Evolutionary conservation across 331 rosid genomes (phyloP).

Genomic region (Acacia pycnantha): DNA sequence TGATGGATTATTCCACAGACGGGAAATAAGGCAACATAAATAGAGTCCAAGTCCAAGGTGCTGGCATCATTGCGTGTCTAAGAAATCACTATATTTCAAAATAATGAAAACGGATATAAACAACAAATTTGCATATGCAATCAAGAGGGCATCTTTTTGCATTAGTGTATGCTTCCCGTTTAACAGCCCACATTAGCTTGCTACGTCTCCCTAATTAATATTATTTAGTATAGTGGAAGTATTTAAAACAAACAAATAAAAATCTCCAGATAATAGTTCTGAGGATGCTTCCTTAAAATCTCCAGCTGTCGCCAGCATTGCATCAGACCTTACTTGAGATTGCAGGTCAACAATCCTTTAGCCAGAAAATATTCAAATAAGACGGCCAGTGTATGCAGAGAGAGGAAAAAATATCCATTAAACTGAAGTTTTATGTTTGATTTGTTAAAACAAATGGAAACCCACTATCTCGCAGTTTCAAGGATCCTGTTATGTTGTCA

Average conservation of each 20-base stretch:
- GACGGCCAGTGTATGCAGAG: not conserved
- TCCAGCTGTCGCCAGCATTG: slow-evolving; percentile 24
- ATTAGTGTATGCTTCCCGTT: not conserved
- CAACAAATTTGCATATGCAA: not conserved
- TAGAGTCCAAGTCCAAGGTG: slow-evolving; percentile 3
- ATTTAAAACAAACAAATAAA: not conserved
- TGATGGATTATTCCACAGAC: slow-evolving; percentile 15
- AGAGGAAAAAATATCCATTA: not conserved
- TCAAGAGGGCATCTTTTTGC: not conserved
- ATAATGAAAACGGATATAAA: slow-evolving; percentile 5
- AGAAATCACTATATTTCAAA: not conserved
- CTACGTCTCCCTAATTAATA: not conserved
- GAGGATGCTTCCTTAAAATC: not conserved
- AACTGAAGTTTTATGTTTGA: not conserved
- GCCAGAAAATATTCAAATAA: slow-evolving; percentile 12
- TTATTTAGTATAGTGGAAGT: slow-evolving; percentile 16
- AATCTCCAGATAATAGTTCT: not conserved
- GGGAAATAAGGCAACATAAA: slow-evolving; percentile 27
- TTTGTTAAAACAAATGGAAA: not conserved
- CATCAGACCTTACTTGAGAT: slow-evolving; percentile 14
- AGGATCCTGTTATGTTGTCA: not conserved
- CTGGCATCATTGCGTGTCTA: slow-evolving; percentile 36
- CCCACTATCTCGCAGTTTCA: slow-evolving; percentile 3
- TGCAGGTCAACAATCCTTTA: slow-evolving; percentile 1
- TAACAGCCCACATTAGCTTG: slow-evolving; percentile 1